Base-by-base conservation (phyloP, 2,329 filamentous ascomycete species). In the Phaeosphaeria sp. region DNA sequence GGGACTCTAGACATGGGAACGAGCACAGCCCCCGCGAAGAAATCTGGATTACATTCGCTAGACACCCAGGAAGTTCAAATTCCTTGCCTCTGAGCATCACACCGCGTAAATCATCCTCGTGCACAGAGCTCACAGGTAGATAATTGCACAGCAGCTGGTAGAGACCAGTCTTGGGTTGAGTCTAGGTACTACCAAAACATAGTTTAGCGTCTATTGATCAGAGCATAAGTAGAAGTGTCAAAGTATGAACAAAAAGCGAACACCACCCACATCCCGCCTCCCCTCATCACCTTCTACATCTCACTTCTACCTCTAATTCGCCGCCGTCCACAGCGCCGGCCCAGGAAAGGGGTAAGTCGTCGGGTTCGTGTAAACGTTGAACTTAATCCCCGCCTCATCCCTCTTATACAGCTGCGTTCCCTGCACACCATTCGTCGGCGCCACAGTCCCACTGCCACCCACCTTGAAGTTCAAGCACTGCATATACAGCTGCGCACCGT, bases 381-480 rank as follows among this genome's bases (percentile, higher is more conserved):
- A 78, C 36, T 75, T 52, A 59, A 83, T 79, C 25, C 83, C 83
- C 3, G 79, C 64, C 33, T 81, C 79, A 18, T 67, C 74, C 36
- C 66, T 62, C 21, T 69, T 76, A 68, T 84, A 83, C n/a, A 82
- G 64, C 17, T 67, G 67, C 1, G 73, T 78, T 13, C 75, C 81
- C 0, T 71, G 62, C 44, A 76, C 71, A 36, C 81, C 80, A 20
- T 62, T 51, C 1, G 78, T 73, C 2, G 70, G 65, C 6, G 71
- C 72, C 1, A 73, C 71, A 17, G 72, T 72, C 20, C 82, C 82
- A 21, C 75, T 75, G 9, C 82, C 82, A 36, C 73, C 78, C 50
- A 85, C 74, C 63, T 81, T 73, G 20, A 85, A 65, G 70, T 83
- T 83, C 56, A 83, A 65, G 66, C 84, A 86, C 72, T 84, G 80